Evolutionary conservation across 371 early-diverging fungal genomes (phyloP).

Genomic region (Blakeslea trispora): DNA sequence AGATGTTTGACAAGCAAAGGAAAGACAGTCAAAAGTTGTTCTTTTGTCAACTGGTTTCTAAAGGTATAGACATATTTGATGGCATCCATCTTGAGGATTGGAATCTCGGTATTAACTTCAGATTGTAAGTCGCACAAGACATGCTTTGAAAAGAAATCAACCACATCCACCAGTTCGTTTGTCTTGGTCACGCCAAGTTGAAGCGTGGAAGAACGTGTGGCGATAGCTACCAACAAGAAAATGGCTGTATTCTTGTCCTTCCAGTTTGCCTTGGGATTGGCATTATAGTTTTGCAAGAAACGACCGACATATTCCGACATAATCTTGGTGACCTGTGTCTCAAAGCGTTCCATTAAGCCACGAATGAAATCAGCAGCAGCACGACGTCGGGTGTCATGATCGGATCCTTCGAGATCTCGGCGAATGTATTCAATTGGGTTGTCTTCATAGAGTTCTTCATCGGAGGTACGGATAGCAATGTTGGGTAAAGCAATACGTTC

Average conservation of each 20-base stretch:
- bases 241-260: slow-evolving; percentile 95
- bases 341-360: slow-evolving; percentile 87
- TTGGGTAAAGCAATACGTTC: slow-evolving; percentile 94
- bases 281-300: slow-evolving; percentile 74
- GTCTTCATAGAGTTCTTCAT: slow-evolving; percentile 95
- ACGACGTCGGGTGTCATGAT: slow-evolving; percentile 90
- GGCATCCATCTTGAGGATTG: slow-evolving; percentile 93
- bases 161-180: slow-evolving; percentile 78
- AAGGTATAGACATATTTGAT: slow-evolving; percentile 92
- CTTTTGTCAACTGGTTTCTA: slow-evolving; percentile 88
- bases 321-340: slow-evolving; percentile 79
- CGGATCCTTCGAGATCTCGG: slow-evolving; percentile 92
- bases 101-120: slow-evolving; percentile 67
- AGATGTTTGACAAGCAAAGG: slow-evolving; percentile 85
- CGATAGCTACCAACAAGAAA: slow-evolving; percentile 87
- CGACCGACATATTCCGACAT: slow-evolving; percentile 74
- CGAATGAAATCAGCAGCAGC: slow-evolving; percentile 92
- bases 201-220: slow-evolving; percentile 64
- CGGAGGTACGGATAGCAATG: slow-evolving; percentile 79
- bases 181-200: slow-evolving; percentile 81
- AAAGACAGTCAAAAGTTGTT: slow-evolving; percentile 73
- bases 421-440: slow-evolving; percentile 94
- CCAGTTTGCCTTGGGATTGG: slow-evolving; percentile 82
- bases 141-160: slow-evolving; percentile 81
- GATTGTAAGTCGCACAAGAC: slow-evolving; percentile 83